phyloP scores from a whole-genome alignment of 352 stramenopile species.

The Sclerospora graminicola region DNA sequence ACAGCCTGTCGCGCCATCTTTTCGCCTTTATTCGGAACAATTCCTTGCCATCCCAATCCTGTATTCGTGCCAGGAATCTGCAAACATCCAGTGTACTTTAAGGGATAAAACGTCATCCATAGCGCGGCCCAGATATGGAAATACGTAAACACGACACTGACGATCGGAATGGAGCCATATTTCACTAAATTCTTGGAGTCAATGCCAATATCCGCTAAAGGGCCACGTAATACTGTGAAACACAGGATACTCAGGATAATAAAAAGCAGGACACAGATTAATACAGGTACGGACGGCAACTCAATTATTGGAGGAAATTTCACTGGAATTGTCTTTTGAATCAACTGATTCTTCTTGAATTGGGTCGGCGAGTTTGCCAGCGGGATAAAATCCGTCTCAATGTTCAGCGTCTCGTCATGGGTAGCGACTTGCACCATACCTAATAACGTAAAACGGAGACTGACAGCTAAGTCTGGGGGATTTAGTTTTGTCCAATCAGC shows the following conservation, averaged over 20 bases:
- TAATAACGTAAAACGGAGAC: constrained; percentile 76
- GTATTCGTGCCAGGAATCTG: constrained; percentile 85
- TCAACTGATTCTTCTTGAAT: constrained; percentile 9
- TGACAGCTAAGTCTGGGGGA: constrained; percentile 56
- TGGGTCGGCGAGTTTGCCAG: constrained; percentile 14
- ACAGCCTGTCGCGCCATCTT: constrained; percentile 94
- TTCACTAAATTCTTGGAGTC: constrained; percentile 57
- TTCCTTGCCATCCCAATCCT: constrained; percentile 94
- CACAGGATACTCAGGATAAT: constrained; percentile 45
- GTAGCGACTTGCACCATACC: constrained; percentile 79
- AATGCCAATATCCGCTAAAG: constrained; percentile 42
- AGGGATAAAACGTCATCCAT: constrained; percentile 97
- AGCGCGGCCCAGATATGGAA: constrained; percentile 94
- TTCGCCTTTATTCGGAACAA: constrained; percentile 94
- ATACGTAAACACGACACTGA: constrained; percentile 89
- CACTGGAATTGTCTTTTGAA: constrained; percentile 26
- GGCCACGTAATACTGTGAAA: constrained; percentile 63
- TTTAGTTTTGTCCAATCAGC: constrained; percentile 45
- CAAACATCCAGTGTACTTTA: constrained; percentile 88
- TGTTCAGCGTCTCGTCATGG: constrained; percentile 44
- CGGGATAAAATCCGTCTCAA: constrained; percentile 73
- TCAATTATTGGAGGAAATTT: constrained; percentile 81
- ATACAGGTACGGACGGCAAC: constrained; percentile 47
- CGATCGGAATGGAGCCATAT: constrained; percentile 76
- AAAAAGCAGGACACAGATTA: constrained; percentile 40